Conservation (phyloP, 495 filamentous ascomycete genomes). For the Penicillium longicatenatum region DNA sequence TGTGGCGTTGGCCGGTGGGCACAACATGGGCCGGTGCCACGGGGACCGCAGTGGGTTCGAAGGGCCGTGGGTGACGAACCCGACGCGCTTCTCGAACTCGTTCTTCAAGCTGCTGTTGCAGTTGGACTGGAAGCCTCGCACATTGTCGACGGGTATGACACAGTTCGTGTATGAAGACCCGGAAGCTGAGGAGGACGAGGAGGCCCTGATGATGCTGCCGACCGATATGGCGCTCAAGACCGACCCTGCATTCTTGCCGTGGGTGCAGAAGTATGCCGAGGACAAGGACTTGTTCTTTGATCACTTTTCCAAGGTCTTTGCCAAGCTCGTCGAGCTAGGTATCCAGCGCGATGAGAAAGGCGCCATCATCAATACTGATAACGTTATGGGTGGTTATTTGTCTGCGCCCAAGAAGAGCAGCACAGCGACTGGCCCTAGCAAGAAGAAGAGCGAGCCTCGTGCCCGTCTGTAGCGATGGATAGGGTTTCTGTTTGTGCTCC, state of each 20-base stretch:
- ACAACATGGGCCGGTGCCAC: constrained; percentile 63
- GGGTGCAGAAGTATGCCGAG: constrained; percentile 60
- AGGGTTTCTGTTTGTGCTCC: constrained; percentile 7
- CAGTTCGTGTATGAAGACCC: constrained; percentile 63
- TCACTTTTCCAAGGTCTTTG: constrained; percentile 60
- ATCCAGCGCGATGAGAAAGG: constrained; percentile 56
- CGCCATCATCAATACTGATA: constrained; percentile 52
- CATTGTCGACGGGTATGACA: constrained; percentile 50
- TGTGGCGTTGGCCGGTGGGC: constrained; percentile 61
- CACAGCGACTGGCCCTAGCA: constrained; percentile 41
- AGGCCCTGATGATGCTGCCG: constrained; percentile 58
- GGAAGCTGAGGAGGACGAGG: constrained; percentile 51
- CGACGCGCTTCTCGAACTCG: constrained; percentile 64
- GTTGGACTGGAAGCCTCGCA: constrained; percentile 57
- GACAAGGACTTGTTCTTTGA: constrained; percentile 65
- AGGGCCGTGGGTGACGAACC: constrained; percentile 65
- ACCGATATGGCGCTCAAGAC: constrained; percentile 46
- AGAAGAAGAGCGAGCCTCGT: constrained; percentile 26
- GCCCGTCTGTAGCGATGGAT: constrained; percentile 30
- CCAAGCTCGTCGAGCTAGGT: constrained; percentile 63
- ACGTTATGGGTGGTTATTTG: constrained; percentile 54
- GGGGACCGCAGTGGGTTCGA: constrained; percentile 61
- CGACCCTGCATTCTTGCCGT: constrained; percentile 44
- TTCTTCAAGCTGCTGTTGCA: constrained; percentile 59
- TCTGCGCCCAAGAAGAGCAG: constrained; percentile 62